Evolutionary conservation across 2,329 filamentous ascomycete species (phyloP).

Genomic region (Diplodia seriata): DNA sequence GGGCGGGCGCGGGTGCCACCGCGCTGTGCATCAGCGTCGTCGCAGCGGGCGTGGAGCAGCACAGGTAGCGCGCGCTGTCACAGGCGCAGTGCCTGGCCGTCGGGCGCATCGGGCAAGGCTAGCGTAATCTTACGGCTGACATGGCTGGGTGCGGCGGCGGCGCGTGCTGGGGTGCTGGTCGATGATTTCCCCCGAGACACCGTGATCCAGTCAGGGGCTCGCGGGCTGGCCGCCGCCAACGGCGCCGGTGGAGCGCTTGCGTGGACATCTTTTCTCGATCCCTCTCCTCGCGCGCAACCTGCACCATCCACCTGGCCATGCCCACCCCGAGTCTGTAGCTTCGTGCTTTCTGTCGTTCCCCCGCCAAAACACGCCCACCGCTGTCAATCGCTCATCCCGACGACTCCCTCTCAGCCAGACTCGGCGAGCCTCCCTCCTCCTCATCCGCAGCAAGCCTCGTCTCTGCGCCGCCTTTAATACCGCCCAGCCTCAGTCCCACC

Average conservation of each 20-base stretch:
- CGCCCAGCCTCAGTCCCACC: constrained; percentile 12
- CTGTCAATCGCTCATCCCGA: constrained; percentile 31
- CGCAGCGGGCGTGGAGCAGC: constrained; percentile 2
- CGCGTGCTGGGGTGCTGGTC: constrained; percentile 19
- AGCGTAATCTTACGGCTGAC: constrained; percentile 31
- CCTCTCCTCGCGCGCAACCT: constrained; percentile 24
- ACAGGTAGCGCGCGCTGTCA: constrained; percentile 1
- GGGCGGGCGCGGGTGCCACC: not conserved
- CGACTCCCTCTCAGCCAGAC: not conserved
- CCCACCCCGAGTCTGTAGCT: constrained; percentile 24
- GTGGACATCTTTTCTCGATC: constrained; percentile 31
- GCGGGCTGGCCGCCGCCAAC: constrained; percentile 29
- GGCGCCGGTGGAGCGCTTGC: constrained; percentile 30
- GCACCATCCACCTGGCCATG: constrained; percentile 29
- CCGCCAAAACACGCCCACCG: constrained; percentile 28
- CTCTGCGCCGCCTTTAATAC: constrained; percentile 21
- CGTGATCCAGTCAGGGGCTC: constrained; percentile 30
- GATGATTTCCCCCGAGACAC: constrained; percentile 27
- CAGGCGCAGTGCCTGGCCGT: constrained; percentile 4
- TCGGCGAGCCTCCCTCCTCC: constrained; percentile 13
- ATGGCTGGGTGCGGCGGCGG: constrained; percentile 29
- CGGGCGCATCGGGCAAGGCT: constrained; percentile 23
- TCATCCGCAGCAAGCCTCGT: constrained; percentile 12
- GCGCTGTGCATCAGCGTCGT: not conserved
- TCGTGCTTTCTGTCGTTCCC: constrained; percentile 28